phyloP scores from a whole-genome alignment of 805 yeast genomes.

The Cyberlindnera misumaiensis region DNA sequence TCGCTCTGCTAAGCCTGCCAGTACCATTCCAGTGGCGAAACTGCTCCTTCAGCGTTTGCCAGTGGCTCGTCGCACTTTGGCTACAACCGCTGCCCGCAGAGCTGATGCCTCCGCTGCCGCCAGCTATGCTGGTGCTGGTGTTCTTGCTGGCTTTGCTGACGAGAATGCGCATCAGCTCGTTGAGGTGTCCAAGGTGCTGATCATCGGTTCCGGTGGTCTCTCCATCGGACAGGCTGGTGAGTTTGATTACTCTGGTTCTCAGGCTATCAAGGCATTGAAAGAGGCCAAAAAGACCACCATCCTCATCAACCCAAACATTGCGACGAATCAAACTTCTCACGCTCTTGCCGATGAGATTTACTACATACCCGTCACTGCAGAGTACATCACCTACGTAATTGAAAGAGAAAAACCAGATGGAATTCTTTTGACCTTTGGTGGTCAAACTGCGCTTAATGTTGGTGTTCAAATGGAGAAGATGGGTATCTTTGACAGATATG shows the following conservation, averaged over 20 bases:
- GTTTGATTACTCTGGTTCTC: slow-evolving; percentile 95
- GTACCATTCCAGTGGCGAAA: slow-evolving; percentile 6
- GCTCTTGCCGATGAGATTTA: slow-evolving; percentile 93
- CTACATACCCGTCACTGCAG: slow-evolving; percentile 94
- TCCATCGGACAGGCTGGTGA: slow-evolving; percentile 99
- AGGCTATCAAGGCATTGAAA: slow-evolving; percentile 90
- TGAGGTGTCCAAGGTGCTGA: slow-evolving; percentile 79
- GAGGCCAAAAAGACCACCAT: slow-evolving; percentile 85
- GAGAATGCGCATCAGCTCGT: slow-evolving; percentile 63
- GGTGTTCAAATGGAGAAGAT: slow-evolving; percentile 92
- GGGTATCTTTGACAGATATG: slow-evolving; percentile 88
- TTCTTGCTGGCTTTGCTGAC: slow-evolving; percentile 48
- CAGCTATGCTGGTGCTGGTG: slow-evolving; percentile 56
- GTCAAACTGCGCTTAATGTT: slow-evolving; percentile 95
- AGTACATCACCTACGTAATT: slow-evolving; percentile 89
- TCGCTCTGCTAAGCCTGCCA: slow-evolving; percentile 10
- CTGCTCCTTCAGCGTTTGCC: slow-evolving; percentile 4
- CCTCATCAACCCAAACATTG: slow-evolving; percentile 91
- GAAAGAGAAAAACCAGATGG: slow-evolving; percentile 97
- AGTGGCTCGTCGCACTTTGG: slow-evolving; percentile 7
- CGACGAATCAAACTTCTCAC: slow-evolving; percentile 94
- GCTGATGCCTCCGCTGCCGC: slow-evolving; percentile 18
- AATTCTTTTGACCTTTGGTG: slow-evolving; percentile 92
- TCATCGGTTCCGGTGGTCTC: slow-evolving; percentile 95
- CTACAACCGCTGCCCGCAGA: slow-evolving; percentile 16